Conservation (phyloP, 371 early-diverging fungal species). For the Apophysomyces trapeziformis region DNA sequence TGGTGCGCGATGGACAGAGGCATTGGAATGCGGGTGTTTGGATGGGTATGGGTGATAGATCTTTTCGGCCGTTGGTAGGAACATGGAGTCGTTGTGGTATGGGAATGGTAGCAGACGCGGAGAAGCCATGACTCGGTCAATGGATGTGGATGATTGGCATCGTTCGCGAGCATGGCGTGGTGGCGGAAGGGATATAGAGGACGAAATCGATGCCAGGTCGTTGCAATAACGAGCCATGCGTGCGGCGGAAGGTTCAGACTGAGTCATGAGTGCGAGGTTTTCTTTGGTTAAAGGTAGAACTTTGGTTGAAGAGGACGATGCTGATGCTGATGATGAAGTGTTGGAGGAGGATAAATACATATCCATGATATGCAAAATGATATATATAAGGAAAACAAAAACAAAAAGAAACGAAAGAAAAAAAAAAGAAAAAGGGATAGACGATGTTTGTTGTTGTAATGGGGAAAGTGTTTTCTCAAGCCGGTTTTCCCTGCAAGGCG, state of each 20-base stretch:
- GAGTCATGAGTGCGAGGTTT: constrained; percentile 18
- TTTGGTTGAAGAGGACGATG: constrained; percentile 1
- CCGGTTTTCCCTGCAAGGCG: constrained; percentile 1
- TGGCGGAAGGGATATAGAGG: constrained; percentile 12
- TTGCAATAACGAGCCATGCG: constrained; percentile 23
- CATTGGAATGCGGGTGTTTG: background rate
- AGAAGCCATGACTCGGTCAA: constrained; percentile 29
- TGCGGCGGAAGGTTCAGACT: constrained; percentile 13
- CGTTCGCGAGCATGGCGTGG: constrained; percentile 16
- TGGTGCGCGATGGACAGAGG: background rate
- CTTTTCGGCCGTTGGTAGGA: constrained; percentile 30
- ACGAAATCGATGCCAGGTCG: constrained; percentile 13
- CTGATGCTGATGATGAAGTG: background rate
- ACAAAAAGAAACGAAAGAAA: background rate
- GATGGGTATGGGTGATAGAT: background rate
- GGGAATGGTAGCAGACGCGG: constrained; percentile 29
- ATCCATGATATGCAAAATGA: background rate
- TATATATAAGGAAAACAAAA: background rate
- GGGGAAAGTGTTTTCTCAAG: constrained; percentile 1
- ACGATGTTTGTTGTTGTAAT: background rate
- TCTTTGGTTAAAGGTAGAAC: constrained; percentile 23
- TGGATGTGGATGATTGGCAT: constrained; percentile 14
- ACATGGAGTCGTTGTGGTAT: constrained; percentile 34
- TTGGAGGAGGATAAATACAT: background rate
- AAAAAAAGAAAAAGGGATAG: background rate